Evolutionary conservation across 106 monocot species (phyloP).

Genomic region (Platanthera zijinensis): DNA sequence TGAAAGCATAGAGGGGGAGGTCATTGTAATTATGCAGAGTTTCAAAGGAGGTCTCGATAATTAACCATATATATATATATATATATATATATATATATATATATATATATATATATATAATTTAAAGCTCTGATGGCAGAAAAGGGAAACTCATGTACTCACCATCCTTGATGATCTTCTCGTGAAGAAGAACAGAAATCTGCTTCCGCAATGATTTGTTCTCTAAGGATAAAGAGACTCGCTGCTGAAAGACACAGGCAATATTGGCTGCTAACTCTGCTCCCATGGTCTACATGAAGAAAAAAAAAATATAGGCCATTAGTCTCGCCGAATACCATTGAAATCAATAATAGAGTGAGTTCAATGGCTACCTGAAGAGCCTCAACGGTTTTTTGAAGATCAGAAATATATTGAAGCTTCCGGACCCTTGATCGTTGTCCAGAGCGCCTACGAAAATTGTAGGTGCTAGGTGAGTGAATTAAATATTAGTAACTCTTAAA

Average conservation of each 20-base stretch:
- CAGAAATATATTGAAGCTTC: slow-evolving; percentile 96
- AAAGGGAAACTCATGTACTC: slow-evolving; percentile 5
- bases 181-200: slow-evolving; percentile 44
- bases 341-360: too few relatives aligned
- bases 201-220: slow-evolving; percentile 55
- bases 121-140: neutral
- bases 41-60: too few relatives aligned
- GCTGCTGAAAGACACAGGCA: slow-evolving; percentile 55
- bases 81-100: too few relatives aligned
- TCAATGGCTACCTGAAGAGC: slow-evolving; percentile 45
- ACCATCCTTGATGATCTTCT: slow-evolving; percentile 81
- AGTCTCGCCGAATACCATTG: too few relatives aligned
- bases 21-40: too few relatives aligned
- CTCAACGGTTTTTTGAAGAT: slow-evolving; percentile 81
- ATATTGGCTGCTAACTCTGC: slow-evolving; percentile 63
- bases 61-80: too few relatives aligned
- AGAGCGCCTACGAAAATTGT: slow-evolving; percentile 39
- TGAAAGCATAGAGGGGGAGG: too few relatives aligned
- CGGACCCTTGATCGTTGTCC: slow-evolving; percentile 92
- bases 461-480: too few relatives aligned
- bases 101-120: too few relatives aligned
- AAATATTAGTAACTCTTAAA: too few relatives aligned
- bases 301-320: neutral
- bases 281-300: slow-evolving; percentile 44
- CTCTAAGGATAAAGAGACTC: slow-evolving; percentile 57